Evolutionary conservation across 2,329 filamentous ascomycete genomes (phyloP), one percentile per base, ranked within the genome.

Genomic region (Colletotrichum trifolii): DNA sequence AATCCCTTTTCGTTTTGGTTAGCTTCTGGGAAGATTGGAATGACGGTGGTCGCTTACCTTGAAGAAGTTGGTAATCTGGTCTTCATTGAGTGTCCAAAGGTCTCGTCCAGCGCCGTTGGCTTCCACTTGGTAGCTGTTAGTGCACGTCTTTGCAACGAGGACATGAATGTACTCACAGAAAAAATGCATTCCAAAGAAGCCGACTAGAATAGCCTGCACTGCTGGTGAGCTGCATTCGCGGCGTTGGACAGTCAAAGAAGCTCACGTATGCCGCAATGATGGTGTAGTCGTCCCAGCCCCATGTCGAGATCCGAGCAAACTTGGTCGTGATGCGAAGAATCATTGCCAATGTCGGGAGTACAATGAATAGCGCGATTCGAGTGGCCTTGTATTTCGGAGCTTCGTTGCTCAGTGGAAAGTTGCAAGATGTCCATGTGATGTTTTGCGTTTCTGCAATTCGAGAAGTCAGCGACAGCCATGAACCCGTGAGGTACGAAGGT

Each of bases 81-180:
- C 3, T 2, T 62, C 35, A 4, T 7, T 56, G 7, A 65, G 48
- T n/a, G 58, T 65, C 52, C 58, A 65, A 8, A 65, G 52, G 36
- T 65, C 62, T 53, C 35, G 46, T 1, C 62, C 62, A n/a, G 62
- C 58, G 6, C 62, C 62, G 13, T 65, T 53, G 2, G 53, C 6
- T 13, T 57, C 62, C 13, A 65, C 62, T 65, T 17, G 17, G 38
- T 8, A 11, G 9, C 12, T 25, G 0, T 42, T 17, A 9, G n/a
- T 47, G 6, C 45, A 48, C 17, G 6, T 35, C 46, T 12, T 33
- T 10, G 5, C 8, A 6, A 3, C 17, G 25, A 6, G 25, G 17
- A 13, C 6, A 12, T 42, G 17, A 4, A 42, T 42, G 13, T 2
- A 54, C 56, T 34, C 48, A 65, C 62, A n/a, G 8, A 42, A 62